A percentile compares a stretch with the other conserved stretches of the same genome.
These are phyloP conservation scores for Aspergillus proliferans DNA, from an alignment of 2,329 filamentous ascomycete genomes.

Conservation along the genomic window DNA sequence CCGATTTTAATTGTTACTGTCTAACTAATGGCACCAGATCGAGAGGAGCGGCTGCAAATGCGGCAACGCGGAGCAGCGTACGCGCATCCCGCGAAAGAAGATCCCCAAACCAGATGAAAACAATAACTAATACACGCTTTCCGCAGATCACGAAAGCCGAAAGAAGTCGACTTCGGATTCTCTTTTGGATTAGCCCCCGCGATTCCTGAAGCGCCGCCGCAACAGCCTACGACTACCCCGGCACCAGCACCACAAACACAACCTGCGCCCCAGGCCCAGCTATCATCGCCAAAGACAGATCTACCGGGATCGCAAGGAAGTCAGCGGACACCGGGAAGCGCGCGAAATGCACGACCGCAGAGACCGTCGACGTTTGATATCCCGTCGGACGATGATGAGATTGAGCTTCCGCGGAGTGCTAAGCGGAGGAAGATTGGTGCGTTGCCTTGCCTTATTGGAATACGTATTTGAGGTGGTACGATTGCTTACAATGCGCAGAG, in stretches of 20 bases:
- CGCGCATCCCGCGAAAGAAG: slow-evolving; percentile 27
- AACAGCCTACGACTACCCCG: slow-evolving; percentile 22
- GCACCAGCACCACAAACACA: slow-evolving; percentile 13
- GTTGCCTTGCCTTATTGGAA: slow-evolving; percentile 6
- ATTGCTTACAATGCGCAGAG: slow-evolving; percentile 8
- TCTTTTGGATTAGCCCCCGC: slow-evolving; percentile 35
- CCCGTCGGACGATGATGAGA: slow-evolving; percentile 21
- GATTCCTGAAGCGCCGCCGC: slow-evolving; percentile 11
- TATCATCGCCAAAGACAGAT: slow-evolving; percentile 11
- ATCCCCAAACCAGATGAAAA: not conserved
- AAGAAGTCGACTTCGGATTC: slow-evolving; percentile 47
- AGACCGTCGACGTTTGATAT: slow-evolving; percentile 33
- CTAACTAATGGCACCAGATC: slow-evolving; percentile 29
- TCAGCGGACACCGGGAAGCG: slow-evolving; percentile 24
- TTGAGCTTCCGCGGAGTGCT: slow-evolving; percentile 20
- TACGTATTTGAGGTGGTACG: not conserved
- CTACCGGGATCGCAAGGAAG: slow-evolving; percentile 9
- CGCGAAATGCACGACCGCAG: slow-evolving; percentile 25
- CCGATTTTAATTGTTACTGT: slow-evolving; percentile 7
- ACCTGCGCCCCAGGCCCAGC: slow-evolving; percentile 5
- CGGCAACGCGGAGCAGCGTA: slow-evolving; percentile 54
- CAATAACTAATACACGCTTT: slow-evolving; percentile 15
- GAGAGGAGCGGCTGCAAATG: slow-evolving; percentile 51
- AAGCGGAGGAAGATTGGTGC: slow-evolving; percentile 30
- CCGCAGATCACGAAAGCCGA: slow-evolving; percentile 41